These are phyloP conservation scores for Chlamydomonas asymmetrica DNA, from an alignment of 139 green algal genomes.

Conservation along the genomic window DNA sequence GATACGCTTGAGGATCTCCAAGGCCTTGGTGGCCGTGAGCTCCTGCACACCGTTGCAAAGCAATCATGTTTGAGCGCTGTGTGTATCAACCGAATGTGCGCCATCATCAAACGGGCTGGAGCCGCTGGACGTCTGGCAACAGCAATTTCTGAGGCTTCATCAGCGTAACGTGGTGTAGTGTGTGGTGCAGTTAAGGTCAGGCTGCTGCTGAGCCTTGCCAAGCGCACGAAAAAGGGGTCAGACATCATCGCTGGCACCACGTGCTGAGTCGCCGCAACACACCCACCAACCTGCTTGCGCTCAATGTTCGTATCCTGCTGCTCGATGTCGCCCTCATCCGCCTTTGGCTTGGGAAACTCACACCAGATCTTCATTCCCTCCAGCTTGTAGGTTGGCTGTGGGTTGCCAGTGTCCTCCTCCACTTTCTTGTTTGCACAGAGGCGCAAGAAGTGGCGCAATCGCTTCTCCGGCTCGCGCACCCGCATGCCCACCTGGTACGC, in stretches of 20 bases:
- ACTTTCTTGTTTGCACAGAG: slow-evolving; percentile 58
- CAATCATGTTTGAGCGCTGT: too few species aligned
- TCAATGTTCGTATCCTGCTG: slow-evolving; percentile 63
- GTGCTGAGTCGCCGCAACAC: too few species aligned
- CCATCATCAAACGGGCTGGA: too few species aligned
- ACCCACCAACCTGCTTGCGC: slow-evolving; percentile 63
- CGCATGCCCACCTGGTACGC: slow-evolving; percentile 68
- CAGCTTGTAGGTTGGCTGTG: slow-evolving; percentile 88
- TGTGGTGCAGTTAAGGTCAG: too few species aligned
- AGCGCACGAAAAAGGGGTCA: too few species aligned
- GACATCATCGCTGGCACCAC: too few species aligned
- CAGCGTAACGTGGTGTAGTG: too few species aligned
- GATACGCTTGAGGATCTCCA: slow-evolving; percentile 92
- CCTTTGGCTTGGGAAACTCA: slow-evolving; percentile 87
- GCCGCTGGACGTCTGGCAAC: too few species aligned
- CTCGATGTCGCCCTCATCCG: slow-evolving; percentile 72
- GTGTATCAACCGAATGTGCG: too few species aligned
- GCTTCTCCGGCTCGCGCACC: slow-evolving; percentile 72
- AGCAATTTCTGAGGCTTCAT: too few species aligned
- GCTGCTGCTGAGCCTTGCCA: too few species aligned
- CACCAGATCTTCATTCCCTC: slow-evolving; percentile 85
- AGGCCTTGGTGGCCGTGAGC: slow-evolving; percentile 76
- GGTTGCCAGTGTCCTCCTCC: slow-evolving; percentile 66
- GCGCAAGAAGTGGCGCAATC: slow-evolving; percentile 68
- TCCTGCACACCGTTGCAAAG: too few species aligned